These are phyloP conservation scores for Penicillium turbatum DNA, from an alignment of 495 filamentous ascomycete species.

Conservation along the genomic window DNA sequence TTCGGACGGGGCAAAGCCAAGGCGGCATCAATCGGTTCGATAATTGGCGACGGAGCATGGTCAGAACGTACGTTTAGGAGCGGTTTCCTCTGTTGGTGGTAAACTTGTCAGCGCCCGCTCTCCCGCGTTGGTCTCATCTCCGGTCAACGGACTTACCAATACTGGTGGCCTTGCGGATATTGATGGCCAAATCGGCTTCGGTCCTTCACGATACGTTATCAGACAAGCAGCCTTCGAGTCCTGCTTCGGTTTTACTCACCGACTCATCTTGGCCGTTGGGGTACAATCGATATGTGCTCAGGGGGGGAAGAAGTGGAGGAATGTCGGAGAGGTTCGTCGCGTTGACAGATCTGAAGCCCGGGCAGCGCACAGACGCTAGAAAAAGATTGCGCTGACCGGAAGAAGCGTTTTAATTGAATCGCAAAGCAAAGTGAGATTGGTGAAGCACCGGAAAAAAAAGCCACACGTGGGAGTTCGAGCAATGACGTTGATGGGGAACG, in stretches of 20 bases:
- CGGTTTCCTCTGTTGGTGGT: slow-evolving; percentile 69
- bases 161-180: slow-evolving; percentile 95
- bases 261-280: slow-evolving; percentile 39
- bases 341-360: slow-evolving; percentile 22
- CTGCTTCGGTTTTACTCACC: slow-evolving; percentile 28
- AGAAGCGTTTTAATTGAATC: slow-evolving; percentile 9
- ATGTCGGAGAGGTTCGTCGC: slow-evolving; percentile 10
- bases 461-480: slow-evolving; percentile 21
- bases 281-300: slow-evolving; percentile 13
- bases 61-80: slow-evolving; percentile 72
- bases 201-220: slow-evolving; percentile 51
- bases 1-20: slow-evolving; percentile 1
- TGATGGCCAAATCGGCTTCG: slow-evolving; percentile 88
- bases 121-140: background rate
- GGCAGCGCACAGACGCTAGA: slow-evolving; percentile 17
- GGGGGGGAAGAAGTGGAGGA: slow-evolving; percentile 22
- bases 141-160: slow-evolving; percentile 50
- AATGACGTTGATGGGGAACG: slow-evolving; percentile 38
- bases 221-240: background rate
- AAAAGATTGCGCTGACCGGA: slow-evolving; percentile 16
- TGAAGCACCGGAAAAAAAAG: slow-evolving; percentile 3
- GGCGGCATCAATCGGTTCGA: slow-evolving; percentile 14
- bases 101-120: slow-evolving; percentile 27
- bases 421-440: background rate
- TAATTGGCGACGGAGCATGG: background rate